Evolutionary conservation across 352 stramenopile species (phyloP), one percentile per base, ranked within the genome.

Genomic region (Phytophthora pinifolia): DNA sequence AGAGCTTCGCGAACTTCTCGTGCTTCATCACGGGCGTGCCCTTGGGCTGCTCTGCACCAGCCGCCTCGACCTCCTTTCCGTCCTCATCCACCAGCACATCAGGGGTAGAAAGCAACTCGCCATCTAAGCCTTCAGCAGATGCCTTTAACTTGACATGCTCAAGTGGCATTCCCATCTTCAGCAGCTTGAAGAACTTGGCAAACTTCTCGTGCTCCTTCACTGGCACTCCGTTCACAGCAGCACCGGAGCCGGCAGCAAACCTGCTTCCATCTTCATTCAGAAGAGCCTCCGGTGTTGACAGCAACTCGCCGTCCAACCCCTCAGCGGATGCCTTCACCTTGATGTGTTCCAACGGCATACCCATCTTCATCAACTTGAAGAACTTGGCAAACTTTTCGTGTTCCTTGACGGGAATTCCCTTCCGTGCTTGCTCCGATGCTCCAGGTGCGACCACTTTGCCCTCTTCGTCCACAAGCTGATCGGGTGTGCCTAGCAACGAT

Each of bases 1-100:
- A 98, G 54, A 98, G 98, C 66, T 98, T 98, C 14, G 65, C 73
- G 61, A 96, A 98, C 41, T 90, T 88, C 13, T 87, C 84, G 62
- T 98, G 88, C 6, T 98, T 88, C 53, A 97, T 88, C 31, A 85
- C 77, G 3, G 70, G 62, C 17, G 36, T 68, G 1, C 76, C 71
- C 46, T 64, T 79, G 2, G 56, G 50, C n/a, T 64, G 36, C 32
- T 57, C 49, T 10, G 27, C 34, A 12, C 9, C 3, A 29, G 46
- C 48, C 12, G 25, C 54, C 12, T 52, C 44, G n/a, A 72, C 43
- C 41, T 68, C 65, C 46, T 77, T 78, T 10, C 78, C 79, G 13
- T 82, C 68, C 25, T 72, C 64, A 54, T 83, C 66, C 10, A 88
- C 54, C 9, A 83, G 37, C 30, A 67, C 68, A 42, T 88, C 76